These are phyloP conservation scores for Globisporangium irregulare DNA, from an alignment of 352 stramenopile genomes.

Conservation along the genomic window DNA sequence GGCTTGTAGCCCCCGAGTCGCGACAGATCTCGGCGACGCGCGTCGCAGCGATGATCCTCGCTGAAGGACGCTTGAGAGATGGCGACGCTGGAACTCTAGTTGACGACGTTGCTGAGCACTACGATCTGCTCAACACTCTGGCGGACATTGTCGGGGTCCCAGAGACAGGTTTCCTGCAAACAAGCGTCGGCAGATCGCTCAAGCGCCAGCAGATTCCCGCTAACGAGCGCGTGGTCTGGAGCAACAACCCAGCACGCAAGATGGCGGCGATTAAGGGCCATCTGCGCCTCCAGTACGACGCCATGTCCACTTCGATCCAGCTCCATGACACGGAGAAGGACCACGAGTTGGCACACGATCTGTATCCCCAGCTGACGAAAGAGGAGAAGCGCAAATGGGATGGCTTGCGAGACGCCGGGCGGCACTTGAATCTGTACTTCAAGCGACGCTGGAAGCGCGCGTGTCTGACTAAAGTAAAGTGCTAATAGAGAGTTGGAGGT, in stretches of 20 bases:
- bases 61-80: constrained; percentile 28
- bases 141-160: constrained; percentile 40
- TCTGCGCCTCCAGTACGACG: constrained; percentile 42
- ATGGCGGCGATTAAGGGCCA: constrained; percentile 38
- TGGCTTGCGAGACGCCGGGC: constrained; percentile 23
- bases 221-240: constrained; percentile 37
- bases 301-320: constrained; percentile 27
- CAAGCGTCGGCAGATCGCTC: constrained; percentile 37
- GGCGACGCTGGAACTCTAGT: constrained; percentile 25
- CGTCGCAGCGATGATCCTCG: constrained; percentile 31
- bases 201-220: constrained; percentile 32
- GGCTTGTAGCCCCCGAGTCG: constrained; percentile 25
- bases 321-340: constrained; percentile 40
- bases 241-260: constrained; percentile 52
- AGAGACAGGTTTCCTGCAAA: constrained; percentile 29
- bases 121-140: constrained; percentile 41
- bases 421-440: constrained; percentile 50
- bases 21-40: constrained; percentile 29
- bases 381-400: constrained; percentile 20
- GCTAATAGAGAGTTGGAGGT: not conserved
- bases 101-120: constrained; percentile 31
- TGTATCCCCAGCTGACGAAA: constrained; percentile 24
- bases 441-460: constrained; percentile 33
- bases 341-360: constrained; percentile 34
- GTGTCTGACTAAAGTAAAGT: constrained; percentile 8